Conservation (phyloP, 2,329 filamentous ascomycete genomes). For the Xenoacremonium recifei region DNA sequence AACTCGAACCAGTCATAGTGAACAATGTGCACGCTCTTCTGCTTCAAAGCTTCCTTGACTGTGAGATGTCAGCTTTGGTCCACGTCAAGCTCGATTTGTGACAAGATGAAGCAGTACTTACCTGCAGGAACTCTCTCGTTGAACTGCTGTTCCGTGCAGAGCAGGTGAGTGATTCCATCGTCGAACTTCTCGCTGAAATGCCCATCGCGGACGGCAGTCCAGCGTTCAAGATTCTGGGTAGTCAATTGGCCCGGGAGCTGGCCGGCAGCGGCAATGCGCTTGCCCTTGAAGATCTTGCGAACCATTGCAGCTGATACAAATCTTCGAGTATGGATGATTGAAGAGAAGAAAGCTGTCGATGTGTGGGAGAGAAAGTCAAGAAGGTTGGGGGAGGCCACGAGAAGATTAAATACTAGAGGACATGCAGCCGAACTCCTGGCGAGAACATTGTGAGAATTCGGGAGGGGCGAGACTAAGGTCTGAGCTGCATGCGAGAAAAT, state of each 20-base stretch:
- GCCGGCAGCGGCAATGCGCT: conserved; percentile 58
- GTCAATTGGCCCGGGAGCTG: conserved; percentile 50
- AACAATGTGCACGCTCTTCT: conserved; percentile 40
- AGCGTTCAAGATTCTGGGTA: conserved; percentile 59
- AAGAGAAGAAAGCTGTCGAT: too few relatives aligned
- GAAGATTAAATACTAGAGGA: too few relatives aligned
- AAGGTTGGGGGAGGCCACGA: too few relatives aligned
- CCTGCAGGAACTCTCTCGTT: conserved; percentile 40
- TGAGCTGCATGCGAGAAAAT: too few relatives aligned
- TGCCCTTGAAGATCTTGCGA: conserved; percentile 47
- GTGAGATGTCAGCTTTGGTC: conserved; percentile 1
- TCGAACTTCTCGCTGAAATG: conserved; percentile 50
- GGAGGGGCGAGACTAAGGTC: too few relatives aligned
- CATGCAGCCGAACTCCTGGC: too few relatives aligned
- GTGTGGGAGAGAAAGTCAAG: too few relatives aligned
- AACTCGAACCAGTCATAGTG: conserved; percentile 54
- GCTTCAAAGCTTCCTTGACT: conserved; percentile 39
- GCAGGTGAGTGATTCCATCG: conserved; percentile 66
- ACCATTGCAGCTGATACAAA: too few relatives aligned
- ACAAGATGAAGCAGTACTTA: conserved; percentile 14
- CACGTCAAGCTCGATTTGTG: not conserved
- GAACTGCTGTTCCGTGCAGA: conserved; percentile 64
- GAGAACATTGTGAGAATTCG: too few relatives aligned
- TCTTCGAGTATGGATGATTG: too few relatives aligned
- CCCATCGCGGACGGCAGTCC: conserved; percentile 65